Evolutionary conservation across 163 green algal species (phyloP).

Genomic region (Chlorella variabilis): DNA sequence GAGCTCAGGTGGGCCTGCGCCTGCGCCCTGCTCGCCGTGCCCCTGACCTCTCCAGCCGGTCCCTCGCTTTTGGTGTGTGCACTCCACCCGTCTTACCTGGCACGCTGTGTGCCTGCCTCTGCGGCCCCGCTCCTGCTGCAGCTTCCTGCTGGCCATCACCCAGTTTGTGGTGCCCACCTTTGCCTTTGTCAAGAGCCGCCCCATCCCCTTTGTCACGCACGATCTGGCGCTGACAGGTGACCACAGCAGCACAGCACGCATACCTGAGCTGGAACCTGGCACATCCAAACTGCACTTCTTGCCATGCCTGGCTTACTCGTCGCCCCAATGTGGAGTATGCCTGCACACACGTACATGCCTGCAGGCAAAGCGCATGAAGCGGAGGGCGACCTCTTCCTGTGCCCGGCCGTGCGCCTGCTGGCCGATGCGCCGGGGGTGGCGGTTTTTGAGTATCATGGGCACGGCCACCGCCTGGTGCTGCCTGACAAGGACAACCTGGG

Average conservation of each 20-base stretch:
- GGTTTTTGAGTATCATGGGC: constrained; percentile 77
- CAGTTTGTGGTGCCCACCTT: constrained; percentile 79
- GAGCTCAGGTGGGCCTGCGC: constrained; percentile 60
- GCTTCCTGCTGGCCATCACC: constrained; percentile 77
- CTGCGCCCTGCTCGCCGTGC: neutral
- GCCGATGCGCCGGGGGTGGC: constrained; percentile 69
- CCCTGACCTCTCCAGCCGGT: too few relatives aligned
- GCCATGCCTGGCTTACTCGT: too few relatives aligned
- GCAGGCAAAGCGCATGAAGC: constrained; percentile 1
- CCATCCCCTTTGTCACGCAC: constrained; percentile 61
- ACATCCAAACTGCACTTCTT: too few relatives aligned
- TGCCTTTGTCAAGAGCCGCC: constrained; percentile 45
- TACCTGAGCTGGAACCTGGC: neutral
- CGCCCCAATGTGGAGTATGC: too few relatives aligned
- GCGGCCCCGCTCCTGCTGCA: neutral
- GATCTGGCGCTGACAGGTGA: constrained; percentile 49
- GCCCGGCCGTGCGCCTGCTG: constrained; percentile 77
- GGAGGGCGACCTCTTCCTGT: constrained; percentile 80
- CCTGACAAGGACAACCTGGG: constrained; percentile 62
- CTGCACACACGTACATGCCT: too few relatives aligned
- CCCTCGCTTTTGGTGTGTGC: neutral
- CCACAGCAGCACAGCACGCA: neutral
- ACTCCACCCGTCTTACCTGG: neutral
- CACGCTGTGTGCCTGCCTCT: too few relatives aligned
- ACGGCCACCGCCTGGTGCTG: constrained; percentile 76